Percentiles rank a stretch among this genome's conserved stretches.
Evolutionary conservation across 768 basidiomycete species (phyloP).

Genomic region (Cystobasidium ongulense): DNA sequence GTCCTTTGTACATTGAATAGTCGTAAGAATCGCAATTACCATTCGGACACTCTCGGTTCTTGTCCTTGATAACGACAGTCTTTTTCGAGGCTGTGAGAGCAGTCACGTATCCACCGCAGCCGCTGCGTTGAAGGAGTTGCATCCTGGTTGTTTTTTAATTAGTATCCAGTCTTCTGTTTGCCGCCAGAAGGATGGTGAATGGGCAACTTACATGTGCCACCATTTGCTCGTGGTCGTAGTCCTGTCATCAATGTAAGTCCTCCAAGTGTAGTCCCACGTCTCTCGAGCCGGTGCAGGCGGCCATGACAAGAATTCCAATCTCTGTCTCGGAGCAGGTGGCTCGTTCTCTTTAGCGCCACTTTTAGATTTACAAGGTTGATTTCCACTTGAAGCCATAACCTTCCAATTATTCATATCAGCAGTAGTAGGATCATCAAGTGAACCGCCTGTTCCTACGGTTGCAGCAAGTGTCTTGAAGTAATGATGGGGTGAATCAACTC

Average conservation of each 20-base stretch:
- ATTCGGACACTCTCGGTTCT: background rate
- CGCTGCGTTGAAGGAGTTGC: conserved; percentile 13
- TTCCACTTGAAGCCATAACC: background rate
- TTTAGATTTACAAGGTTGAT: background rate
- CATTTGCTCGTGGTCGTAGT: background rate
- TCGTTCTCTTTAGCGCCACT: background rate
- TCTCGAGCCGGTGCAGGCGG: background rate
- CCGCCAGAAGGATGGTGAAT: too few relatives aligned
- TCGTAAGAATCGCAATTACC: background rate
- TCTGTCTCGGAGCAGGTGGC: conserved; percentile 23
- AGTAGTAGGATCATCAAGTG: background rate
- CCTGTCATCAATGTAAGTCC: background rate
- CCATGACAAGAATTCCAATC: conserved; percentile 29
- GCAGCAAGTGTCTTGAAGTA: background rate
- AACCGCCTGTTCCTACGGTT: background rate
- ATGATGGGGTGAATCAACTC: background rate
- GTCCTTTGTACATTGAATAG: background rate
- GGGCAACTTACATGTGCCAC: background rate
- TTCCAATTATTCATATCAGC: background rate
- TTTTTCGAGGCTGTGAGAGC: background rate
- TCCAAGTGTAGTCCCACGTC: conserved; percentile 29
- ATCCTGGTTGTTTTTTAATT: background rate
- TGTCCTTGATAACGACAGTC: background rate
- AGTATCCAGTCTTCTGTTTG: background rate
- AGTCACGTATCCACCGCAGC: conserved; percentile 9